Evolutionary conservation across 805 yeast species (phyloP), one percentile per base, ranked within the genome.

Genomic region (Pichia scutulata): DNA sequence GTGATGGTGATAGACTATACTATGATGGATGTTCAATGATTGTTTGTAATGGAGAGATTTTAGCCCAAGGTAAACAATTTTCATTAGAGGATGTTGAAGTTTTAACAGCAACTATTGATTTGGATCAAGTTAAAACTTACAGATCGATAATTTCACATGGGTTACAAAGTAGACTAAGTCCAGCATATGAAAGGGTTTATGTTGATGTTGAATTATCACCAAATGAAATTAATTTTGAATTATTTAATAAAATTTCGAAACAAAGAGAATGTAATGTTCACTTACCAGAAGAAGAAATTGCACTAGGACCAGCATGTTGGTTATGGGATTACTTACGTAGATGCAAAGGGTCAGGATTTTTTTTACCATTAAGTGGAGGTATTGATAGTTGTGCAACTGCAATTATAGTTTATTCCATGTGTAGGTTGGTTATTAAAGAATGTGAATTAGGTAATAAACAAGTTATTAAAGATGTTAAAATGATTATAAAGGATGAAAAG

Each of bases 241-340:
- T 86, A 21, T 60, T 63, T 0, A 68, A 86, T 12, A 66, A 61
- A 12, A 96, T 97, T 19, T 69, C 93, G 0, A 61, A 62, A 21
- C 60, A 76, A 1, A 64, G 68, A 22, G 72, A 70, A 6, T 74
- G 84, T 42, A 75, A 74, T 39, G 84, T 85, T 60, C 95, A 86
- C 67, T 62, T 72, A 2, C 97, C 99, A 3, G 96, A 90, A 61
- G 97, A 93, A 68, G 99, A 93, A 67, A 92, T 93, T 57, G 97
- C 98, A 0, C 72, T 87, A 42, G 99, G 99, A 0, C 99, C 99
- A 0, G 99, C 99, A 0, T 93, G 99, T 66, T 93, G 99, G 99
- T 68, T 93, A 55, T 93, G 99, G 99, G 99, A 93, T 67, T 93
- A 93, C 62, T 74, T 93, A 52, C 79, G 99, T 65, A 78, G 99